Conservation (phyloP, 192 early-diverging fungal species). For the Gigaspora rosea region DNA sequence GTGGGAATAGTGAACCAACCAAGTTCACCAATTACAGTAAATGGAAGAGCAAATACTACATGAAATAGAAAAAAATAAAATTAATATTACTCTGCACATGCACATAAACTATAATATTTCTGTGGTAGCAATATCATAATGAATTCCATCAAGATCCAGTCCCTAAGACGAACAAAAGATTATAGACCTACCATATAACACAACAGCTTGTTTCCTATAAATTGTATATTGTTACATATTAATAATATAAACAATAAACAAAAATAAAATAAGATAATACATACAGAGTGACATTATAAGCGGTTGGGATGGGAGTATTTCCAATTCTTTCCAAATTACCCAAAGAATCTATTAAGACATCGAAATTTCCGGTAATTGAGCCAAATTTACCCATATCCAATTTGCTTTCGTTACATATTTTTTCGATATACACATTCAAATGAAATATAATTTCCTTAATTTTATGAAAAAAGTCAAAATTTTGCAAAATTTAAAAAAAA, state of each 20-base stretch:
- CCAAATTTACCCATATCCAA: constrained; percentile 45
- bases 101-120: too few relatives aligned
- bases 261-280: constrained; percentile 8
- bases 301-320: constrained; percentile 67
- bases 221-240: background rate
- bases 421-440: constrained; percentile 49
- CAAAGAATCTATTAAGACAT: constrained; percentile 58
- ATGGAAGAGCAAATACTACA: constrained; percentile 48
- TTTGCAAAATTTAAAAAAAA: too few relatives aligned
- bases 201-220: constrained; percentile 60
- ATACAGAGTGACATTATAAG: constrained; percentile 71
- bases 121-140: too few relatives aligned
- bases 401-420: constrained; percentile 36
- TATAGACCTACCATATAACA: constrained; percentile 52
- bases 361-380: constrained; percentile 42
- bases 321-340: constrained; percentile 71
- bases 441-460: constrained; percentile 48
- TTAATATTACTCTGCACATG: too few relatives aligned
- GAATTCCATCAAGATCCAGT: too few relatives aligned
- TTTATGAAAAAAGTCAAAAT: too few relatives aligned
- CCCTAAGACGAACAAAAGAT: too few relatives aligned
- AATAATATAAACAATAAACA: background rate
- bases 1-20: constrained; percentile 59
- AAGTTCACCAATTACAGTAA: constrained; percentile 54
- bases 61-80: too few relatives aligned